Percentiles rank a stretch among this genome's conserved stretches.
Conservation (phyloP, 2,329 filamentous ascomycete species). For the Xylariaceae sp. region DNA sequence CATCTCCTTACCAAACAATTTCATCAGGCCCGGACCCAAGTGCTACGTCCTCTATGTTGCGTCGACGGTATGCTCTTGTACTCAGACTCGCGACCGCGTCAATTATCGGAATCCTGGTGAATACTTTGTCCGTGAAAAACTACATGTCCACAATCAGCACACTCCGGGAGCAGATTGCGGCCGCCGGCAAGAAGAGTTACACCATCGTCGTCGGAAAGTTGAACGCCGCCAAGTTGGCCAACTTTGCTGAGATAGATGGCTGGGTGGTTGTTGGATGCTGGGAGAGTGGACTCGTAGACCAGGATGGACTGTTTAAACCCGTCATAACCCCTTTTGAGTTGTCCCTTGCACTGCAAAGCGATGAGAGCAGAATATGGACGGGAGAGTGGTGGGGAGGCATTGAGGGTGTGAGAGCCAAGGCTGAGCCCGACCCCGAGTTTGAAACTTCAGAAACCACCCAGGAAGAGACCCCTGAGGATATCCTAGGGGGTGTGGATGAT, state of each 20-base stretch:
- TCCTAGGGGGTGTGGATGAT: constrained; percentile 48
- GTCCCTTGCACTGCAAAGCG: constrained; percentile 68
- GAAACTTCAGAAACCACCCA: constrained; percentile 18
- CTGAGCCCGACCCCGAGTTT: constrained; percentile 26
- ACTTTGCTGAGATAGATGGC: constrained; percentile 90
- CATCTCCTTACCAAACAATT: constrained; percentile 44
- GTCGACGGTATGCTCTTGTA: constrained; percentile 83
- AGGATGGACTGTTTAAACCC: constrained; percentile 80
- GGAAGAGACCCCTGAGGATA: constrained; percentile 25
- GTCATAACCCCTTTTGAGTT: constrained; percentile 96
- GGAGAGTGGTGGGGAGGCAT: constrained; percentile 88
- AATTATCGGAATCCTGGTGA: constrained; percentile 90
- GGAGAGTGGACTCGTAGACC: constrained; percentile 91
- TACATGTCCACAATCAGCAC: constrained; percentile 77
- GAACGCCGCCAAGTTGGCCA: constrained; percentile 92
- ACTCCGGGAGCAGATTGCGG: constrained; percentile 67
- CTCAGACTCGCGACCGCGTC: constrained; percentile 74
- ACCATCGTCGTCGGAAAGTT: constrained; percentile 95
- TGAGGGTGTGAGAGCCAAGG: constrained; percentile 56
- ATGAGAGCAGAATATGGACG: constrained; percentile 77
- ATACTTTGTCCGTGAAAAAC: constrained; percentile 87
- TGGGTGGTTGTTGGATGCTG: constrained; percentile 98
- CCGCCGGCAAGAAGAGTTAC: constrained; percentile 89
- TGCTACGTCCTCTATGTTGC: constrained; percentile 55
- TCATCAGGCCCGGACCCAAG: constrained; percentile 39